Evolutionary conservation across 2,329 filamentous ascomycete genomes (phyloP), one percentile per base, ranked within the genome.

Genomic region (Aspergillus oerlinghausenensis): DNA sequence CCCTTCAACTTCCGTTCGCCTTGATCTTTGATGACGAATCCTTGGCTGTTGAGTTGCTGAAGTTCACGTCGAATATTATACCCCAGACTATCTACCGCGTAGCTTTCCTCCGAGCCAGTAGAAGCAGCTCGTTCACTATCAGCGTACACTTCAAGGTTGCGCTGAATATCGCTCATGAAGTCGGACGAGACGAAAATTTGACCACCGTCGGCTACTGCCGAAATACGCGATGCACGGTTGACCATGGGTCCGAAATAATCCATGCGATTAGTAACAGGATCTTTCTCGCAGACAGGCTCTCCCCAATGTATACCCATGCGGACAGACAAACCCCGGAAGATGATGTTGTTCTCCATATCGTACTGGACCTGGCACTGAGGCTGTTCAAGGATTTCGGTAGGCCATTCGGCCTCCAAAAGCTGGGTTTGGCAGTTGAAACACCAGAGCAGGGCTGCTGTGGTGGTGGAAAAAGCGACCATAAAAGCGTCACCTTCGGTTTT

Each of bases 171-270:
- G 11, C 89, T 90, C 68, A 99, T 96, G 75, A 97, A 97, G 73
- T 99, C 94, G 1, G 92, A 92, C 0, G 92, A 97, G 1, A 97
- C 94, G 0, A 93, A 94, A 63, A 97, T 97, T 72, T 99, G 93
- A 0, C 94, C 94, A 59, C 94, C 94, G 71, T 99, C 94, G 38
- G 94, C 94, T 47, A 96, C 92, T 23, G 90, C 88, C 6, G 91
- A 94, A 63, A 99, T 96, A 77, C 94, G 89, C 17, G 94, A 89
- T 0, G 94, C 91, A 69, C 95, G 92, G 76, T 99, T 99, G 68
- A 99, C 94, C 92, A 99, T 99, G 14, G 94, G 94, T 0, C 94
- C 94, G 71, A 97, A 99, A 77, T 99, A 99, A 68, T 99, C 94
- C 94, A 99, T 99, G 61, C 94, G 91, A 56, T 92, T 88, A 1